Conservation (phyloP, 2,329 filamentous ascomycete species). For the Sclerotinia sclerotiorum region DNA sequence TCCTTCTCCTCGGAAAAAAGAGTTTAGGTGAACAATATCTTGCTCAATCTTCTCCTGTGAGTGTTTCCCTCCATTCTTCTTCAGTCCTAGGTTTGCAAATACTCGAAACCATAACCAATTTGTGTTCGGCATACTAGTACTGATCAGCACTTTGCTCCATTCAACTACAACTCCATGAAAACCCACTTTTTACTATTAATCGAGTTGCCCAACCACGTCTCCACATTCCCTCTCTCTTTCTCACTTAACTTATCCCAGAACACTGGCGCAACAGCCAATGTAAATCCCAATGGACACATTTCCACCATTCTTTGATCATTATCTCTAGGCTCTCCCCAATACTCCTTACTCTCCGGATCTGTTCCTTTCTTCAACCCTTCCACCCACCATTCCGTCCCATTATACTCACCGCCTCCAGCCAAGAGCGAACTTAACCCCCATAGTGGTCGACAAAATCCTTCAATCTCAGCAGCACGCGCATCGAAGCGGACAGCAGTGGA, state of each 20-base stretch:
- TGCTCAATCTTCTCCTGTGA: conserved; percentile 68
- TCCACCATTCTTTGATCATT: conserved; percentile 84
- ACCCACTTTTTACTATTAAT: conserved; percentile 73
- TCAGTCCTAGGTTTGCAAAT: conserved; percentile 76
- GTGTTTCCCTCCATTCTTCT: conserved; percentile 71
- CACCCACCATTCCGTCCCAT: conserved; percentile 64
- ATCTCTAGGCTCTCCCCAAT: conserved; percentile 74
- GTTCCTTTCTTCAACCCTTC: conserved; percentile 70
- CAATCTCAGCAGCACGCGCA: conserved; percentile 72
- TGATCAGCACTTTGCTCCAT: conserved; percentile 42
- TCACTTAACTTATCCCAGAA: conserved; percentile 57
- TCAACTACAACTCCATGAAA: background rate
- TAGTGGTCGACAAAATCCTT: conserved; percentile 58
- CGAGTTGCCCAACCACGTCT: conserved; percentile 68
- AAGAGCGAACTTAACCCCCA: conserved; percentile 73
- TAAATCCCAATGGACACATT: conserved; percentile 76
- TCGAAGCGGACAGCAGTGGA: conserved; percentile 75
- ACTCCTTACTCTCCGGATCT: conserved; percentile 67
- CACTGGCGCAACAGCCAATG: conserved; percentile 62
- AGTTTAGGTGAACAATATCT: conserved; percentile 76
- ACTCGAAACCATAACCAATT: conserved; percentile 81
- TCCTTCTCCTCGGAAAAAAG: conserved; percentile 77
- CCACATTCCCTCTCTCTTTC: conserved; percentile 64
- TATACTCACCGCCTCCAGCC: conserved; percentile 65
- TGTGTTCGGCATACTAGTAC: conserved; percentile 66